A percentile compares a stretch with the other conserved stretches of the same genome.
phyloP scores from a whole-genome alignment of 1,139 yeast species.

The Petasospora fabianii region DNA sequence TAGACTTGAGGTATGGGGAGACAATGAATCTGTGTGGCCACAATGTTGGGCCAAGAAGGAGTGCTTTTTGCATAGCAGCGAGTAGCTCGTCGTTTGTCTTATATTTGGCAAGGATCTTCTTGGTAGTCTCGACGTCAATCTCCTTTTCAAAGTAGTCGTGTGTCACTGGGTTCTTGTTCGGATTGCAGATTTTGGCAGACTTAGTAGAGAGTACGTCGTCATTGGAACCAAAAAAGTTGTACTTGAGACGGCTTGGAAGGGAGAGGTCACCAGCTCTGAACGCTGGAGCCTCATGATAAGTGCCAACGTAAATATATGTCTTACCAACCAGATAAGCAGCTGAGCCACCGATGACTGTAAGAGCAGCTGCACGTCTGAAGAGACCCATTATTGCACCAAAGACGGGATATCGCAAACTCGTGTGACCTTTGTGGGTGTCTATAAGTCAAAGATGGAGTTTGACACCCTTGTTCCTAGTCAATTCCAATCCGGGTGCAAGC shows the following conservation, averaged over 20 bases:
- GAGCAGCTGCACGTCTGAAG: slow-evolving; percentile 3
- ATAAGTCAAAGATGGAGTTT: too few species aligned
- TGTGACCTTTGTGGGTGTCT: too few species aligned
- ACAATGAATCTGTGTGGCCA: slow-evolving; percentile 22
- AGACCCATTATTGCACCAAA: slow-evolving; percentile 8
- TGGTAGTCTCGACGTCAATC: slow-evolving; percentile 19
- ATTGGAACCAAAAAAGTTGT: slow-evolving; percentile 4
- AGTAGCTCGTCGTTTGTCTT: slow-evolving; percentile 22
- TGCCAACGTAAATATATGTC: slow-evolving; percentile 18
- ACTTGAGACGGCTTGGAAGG: slow-evolving; percentile 4
- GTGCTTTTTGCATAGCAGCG: slow-evolving; percentile 19
- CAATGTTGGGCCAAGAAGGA: slow-evolving; percentile 23
- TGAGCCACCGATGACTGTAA: slow-evolving; percentile 8
- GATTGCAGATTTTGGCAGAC: slow-evolving; percentile 16
- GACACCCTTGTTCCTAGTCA: too few species aligned
- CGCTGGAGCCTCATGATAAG: slow-evolving; percentile 19
- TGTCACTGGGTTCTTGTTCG: slow-evolving; percentile 14
- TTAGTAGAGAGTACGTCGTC: slow-evolving; percentile 15
- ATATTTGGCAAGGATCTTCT: slow-evolving; percentile 16
- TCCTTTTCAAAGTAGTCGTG: slow-evolving; percentile 23
- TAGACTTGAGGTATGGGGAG: slow-evolving; percentile 16
- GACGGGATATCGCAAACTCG: too few species aligned
- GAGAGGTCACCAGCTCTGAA: slow-evolving; percentile 9
- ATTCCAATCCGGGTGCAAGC: too few species aligned
- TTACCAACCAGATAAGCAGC: slow-evolving; percentile 6